Base-by-base conservation (phyloP, 768 basidiomycete species). In the Tricholoma sp. region DNA sequence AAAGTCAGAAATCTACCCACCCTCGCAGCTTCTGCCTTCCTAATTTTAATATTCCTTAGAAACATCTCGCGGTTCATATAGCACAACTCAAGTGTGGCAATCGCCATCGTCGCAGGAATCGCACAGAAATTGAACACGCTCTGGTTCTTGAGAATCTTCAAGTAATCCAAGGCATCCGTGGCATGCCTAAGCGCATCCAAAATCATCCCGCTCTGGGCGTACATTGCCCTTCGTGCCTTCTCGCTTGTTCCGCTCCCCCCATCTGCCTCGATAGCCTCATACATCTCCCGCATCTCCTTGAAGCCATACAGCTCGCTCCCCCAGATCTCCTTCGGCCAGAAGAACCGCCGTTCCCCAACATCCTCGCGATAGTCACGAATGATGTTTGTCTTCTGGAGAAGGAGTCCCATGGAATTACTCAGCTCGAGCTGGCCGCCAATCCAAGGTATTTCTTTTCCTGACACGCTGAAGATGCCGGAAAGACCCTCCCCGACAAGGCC, bases 331-430 rank as follows among this genome's bases (percentile, higher is more conserved):
- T 79, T 81, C 0, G 96, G 96, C 95, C 97, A 99, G 79, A 98
- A 98, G 67, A 82, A 89, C 43, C 96, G 83, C 7, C 79, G 76
- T 22, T 95, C 80, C 43, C 95, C 88, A 12, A 84, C 79, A 69
- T 99, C 96, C 71, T 99, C 96, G 46, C 89, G 84, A 75, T 84
- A 91, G 72, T 99, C 96, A 58, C 96, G 91, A 55, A 94, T 91
- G 71, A 99, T 97, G 71, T 99, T 99, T 24, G 94, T 97, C 74
- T 99, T 99, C 71, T 99, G 96, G 10, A 99, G 83, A 46, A 98
- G 76, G 29, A 94, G 80, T n/a, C 96, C 96, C 88, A 97, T 92
- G 9, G 89, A 89, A 74, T 97, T 96, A 65, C 89, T 85, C 2
- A 98, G 80, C 62, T 90, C 90, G 59, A 97, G 84, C 68, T 97